Percentiles rank a stretch among this genome's conserved stretches.
These are phyloP conservation scores for Apiosordaria backusii DNA, from an alignment of 495 filamentous ascomycete genomes.

Conservation along the genomic window DNA sequence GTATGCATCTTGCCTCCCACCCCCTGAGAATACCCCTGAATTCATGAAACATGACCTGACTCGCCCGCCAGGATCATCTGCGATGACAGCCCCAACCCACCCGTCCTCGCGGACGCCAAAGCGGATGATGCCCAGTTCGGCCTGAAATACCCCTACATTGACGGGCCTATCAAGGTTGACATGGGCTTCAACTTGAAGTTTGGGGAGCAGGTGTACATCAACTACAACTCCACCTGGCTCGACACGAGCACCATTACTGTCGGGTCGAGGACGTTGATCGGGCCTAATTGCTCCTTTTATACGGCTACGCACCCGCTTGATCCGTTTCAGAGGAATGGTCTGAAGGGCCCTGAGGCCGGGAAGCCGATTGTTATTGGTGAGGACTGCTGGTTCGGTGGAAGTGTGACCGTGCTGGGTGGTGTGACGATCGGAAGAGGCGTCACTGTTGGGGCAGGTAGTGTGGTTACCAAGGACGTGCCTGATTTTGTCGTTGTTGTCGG, in stretches of 20 bases:
- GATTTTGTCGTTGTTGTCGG: constrained; percentile 61
- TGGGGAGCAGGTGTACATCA: constrained; percentile 68
- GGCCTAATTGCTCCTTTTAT: constrained; percentile 73
- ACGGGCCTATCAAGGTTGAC: constrained; percentile 66
- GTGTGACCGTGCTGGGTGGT: constrained; percentile 69
- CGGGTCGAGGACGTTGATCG: constrained; percentile 74
- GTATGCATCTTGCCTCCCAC: constrained; percentile 45
- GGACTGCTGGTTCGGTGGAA: constrained; percentile 87
- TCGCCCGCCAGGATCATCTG: constrained; percentile 48
- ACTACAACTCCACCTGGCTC: constrained; percentile 69
- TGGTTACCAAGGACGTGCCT: constrained; percentile 80
- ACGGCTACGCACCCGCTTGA: constrained; percentile 74
- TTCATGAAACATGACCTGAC: not conserved
- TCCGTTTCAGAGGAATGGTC: constrained; percentile 68
- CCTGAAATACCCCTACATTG: constrained; percentile 62
- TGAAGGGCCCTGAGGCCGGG: constrained; percentile 69
- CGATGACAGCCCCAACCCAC: constrained; percentile 60
- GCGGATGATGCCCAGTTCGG: constrained; percentile 59
- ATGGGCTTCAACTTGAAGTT: constrained; percentile 73
- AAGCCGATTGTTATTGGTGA: constrained; percentile 74
- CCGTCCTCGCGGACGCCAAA: constrained; percentile 41
- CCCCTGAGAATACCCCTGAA: not conserved
- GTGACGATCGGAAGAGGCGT: constrained; percentile 73
- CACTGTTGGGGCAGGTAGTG: constrained; percentile 79
- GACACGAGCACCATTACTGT: constrained; percentile 77